phyloP scores from a whole-genome alignment of 1,139 yeast genomes.

The Blastobotrys niveus region DNA sequence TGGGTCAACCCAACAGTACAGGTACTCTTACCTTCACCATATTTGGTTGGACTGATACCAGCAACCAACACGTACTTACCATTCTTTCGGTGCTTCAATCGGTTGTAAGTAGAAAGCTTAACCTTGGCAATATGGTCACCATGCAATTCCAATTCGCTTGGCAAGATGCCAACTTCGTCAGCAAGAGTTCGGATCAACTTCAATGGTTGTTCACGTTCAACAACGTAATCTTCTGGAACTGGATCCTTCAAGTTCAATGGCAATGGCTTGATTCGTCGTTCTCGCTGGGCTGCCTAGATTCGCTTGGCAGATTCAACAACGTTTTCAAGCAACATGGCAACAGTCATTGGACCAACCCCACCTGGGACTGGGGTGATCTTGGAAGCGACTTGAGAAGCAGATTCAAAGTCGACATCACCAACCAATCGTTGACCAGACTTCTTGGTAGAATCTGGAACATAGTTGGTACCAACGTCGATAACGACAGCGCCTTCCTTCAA shows the following conservation, averaged over 20 bases:
- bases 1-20: constrained; percentile 98
- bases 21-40: constrained; percentile 97
- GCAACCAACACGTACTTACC: constrained; percentile 93
- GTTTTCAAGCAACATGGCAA: constrained; percentile 86
- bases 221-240: constrained; percentile 93
- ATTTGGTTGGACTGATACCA: constrained; percentile 97
- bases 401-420: constrained; percentile 85
- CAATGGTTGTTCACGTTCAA: constrained; percentile 84
- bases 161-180: constrained; percentile 72
- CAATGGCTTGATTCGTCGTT: constrained; percentile 46
- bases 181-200: constrained; percentile 78
- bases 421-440: constrained; percentile 83
- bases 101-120: constrained; percentile 63
- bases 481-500: constrained; percentile 78
- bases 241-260: constrained; percentile 64
- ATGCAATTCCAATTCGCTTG: constrained; percentile 78
- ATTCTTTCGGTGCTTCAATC: constrained; percentile 58
- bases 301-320: constrained; percentile 76
- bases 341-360: constrained; percentile 99
- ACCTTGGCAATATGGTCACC: constrained; percentile 93
- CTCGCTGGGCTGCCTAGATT: constrained; percentile 26
- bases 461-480: constrained; percentile 94
- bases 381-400: constrained; percentile 61
- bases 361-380: constrained; percentile 98
- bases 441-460: constrained; percentile 65